Percentiles rank a stretch among this genome's conserved stretches.
phyloP scores from a whole-genome alignment of 1,284 basidiomycete genomes.

The Pterulicium gracile region DNA sequence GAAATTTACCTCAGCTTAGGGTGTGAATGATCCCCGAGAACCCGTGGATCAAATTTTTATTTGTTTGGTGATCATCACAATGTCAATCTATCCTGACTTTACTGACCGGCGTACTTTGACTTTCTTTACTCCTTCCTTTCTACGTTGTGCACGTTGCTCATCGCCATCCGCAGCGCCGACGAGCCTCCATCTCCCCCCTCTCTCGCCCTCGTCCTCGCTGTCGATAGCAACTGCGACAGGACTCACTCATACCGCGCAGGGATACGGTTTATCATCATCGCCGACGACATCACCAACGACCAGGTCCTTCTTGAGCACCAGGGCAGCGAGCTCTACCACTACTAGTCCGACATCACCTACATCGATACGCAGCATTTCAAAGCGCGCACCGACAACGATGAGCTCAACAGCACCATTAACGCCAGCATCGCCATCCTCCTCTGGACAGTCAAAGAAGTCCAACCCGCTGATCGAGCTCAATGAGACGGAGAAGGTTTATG shows the following conservation, averaged over 20 bases:
- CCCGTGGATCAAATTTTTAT: no score
- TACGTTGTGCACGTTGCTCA: constrained; percentile 2
- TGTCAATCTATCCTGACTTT: no score
- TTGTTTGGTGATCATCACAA: no score
- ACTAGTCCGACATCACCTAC: no score
- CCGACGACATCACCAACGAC: no score
- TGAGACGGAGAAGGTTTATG: constrained; percentile 88
- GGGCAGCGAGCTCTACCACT: constrained; percentile 1
- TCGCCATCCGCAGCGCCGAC: constrained; percentile 19
- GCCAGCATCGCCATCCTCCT: constrained; percentile 22
- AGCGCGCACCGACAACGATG: no score
- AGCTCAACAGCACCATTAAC: constrained; percentile 24
- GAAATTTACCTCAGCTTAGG: no score
- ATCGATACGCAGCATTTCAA: no score
- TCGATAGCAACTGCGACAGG: constrained; percentile 3
- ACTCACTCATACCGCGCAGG: no score
- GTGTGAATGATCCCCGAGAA: no score
- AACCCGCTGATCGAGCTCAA: constrained; percentile 91
- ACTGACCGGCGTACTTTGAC: no score
- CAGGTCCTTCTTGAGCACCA: neutral
- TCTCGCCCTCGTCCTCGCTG: constrained; percentile 7
- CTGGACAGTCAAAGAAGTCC: constrained; percentile 43
- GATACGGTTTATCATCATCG: no score
- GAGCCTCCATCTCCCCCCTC: constrained; percentile 7
- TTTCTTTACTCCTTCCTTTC: neutral